These are phyloP conservation scores for Psidium guajava DNA, from an alignment of 345 rosid genomes.

Conservation along the genomic window DNA sequence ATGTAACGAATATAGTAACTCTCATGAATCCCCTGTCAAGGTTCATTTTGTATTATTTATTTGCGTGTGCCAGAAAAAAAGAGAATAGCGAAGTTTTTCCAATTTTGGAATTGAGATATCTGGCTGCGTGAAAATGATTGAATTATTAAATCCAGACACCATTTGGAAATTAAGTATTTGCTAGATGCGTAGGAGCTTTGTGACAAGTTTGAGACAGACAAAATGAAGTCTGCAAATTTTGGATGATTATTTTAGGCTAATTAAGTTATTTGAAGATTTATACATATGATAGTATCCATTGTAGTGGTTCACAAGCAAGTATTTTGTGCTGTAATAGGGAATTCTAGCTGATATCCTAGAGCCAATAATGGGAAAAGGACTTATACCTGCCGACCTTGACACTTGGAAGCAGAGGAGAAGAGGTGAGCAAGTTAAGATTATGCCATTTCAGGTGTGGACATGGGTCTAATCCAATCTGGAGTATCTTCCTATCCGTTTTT, in stretches of 20 bases:
- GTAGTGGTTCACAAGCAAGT: not conserved
- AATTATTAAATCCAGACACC: not conserved
- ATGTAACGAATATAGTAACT: too few species aligned
- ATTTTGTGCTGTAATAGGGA: constrained; percentile 32
- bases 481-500: not conserved
- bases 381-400: constrained; percentile 90
- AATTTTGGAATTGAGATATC: not conserved
- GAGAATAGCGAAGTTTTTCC: not conserved
- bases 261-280: not conserved
- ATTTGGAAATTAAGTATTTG: not conserved
- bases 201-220: not conserved
- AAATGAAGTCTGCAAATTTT: not conserved
- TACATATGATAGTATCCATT: not conserved
- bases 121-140: not conserved
- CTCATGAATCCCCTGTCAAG: not conserved
- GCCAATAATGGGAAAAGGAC: constrained; percentile 98
- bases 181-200: not conserved
- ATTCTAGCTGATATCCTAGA: constrained; percentile 96
- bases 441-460: not conserved
- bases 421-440: constrained; percentile 32
- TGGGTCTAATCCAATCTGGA: not conserved
- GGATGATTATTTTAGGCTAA: not conserved
- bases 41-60: not conserved
- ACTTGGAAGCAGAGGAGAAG: constrained; percentile 95
- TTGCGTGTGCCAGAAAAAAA: not conserved